Evolutionary conservation across 176 grass and related monocot genomes (phyloP), one percentile per base, ranked within the genome.

Genomic region (Phyllostachys edulis): DNA sequence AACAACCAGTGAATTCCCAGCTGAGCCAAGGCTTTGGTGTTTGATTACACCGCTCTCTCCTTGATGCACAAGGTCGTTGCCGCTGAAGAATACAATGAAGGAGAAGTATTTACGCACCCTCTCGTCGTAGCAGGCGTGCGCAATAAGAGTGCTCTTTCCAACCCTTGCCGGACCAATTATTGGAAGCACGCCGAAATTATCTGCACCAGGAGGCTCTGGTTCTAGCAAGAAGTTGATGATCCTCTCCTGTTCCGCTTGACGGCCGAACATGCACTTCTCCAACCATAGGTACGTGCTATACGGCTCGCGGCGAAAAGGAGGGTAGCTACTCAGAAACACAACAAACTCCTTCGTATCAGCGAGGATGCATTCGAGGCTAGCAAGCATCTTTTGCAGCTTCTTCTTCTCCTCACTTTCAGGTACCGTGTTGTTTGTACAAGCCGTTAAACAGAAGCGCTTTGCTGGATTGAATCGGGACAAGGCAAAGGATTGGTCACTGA

Each of bases 81-180:
- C 59, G 1, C 1, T 62, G 11, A 62, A 62, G 24, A 62, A 27
- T 2, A 27, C 59, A 27, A 62, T 62, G 0, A 0, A 27, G 4
- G 24, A 62, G 24, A 62, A 62, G 59, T 5, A 5, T 5, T 13
- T 14, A 6, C 10, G 24, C 40, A 89, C 83, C 62, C 79, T 92
- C 26, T 81, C 73, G 11, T 92, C 74, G 0, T 34, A 16, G 39
- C 69, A 84, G 56, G 75, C 72, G 34, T 89, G 90, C 75, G 79
- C 87, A 6, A 76, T 51, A 3, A 87, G 79, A 0, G 81, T 89
- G 67, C 78, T 92, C 78, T 89, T 89, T 17, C 90, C 90, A 13
- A 74, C 73, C 24, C 71, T 75, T 0, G 9, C 0, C 10, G 15
- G 2, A 34, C 90, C 90, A 5, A 83, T 29, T 5, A 92, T 26